These are phyloP conservation scores for Sphagnum fallax DNA, from an alignment of 228 moss, liverwort and hornwort genomes.

Conservation along the genomic window DNA sequence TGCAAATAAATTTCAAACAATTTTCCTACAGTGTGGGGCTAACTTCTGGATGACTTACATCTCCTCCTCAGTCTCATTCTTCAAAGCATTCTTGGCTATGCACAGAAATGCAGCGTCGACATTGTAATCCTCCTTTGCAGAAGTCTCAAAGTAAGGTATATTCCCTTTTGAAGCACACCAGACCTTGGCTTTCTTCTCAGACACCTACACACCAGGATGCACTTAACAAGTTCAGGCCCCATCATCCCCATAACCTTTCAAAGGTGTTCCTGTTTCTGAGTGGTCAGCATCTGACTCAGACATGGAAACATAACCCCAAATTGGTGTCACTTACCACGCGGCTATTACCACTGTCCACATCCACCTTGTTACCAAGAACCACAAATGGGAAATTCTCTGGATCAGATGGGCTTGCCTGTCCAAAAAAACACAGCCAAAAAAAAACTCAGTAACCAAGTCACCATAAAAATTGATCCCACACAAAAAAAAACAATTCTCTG, in stretches of 20 bases:
- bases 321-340: constrained; percentile 18
- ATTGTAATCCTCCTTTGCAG: constrained; percentile 93
- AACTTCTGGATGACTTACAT: constrained; percentile 39
- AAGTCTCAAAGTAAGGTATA: constrained; percentile 94
- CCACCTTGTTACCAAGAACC: constrained; percentile 87
- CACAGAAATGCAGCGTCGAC: constrained; percentile 97
- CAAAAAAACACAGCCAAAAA: background rate
- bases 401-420: constrained; percentile 84
- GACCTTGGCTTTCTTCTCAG: constrained; percentile 93
- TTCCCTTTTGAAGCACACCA: constrained; percentile 94
- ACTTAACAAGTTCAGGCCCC: no score
- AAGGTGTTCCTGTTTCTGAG: no score
- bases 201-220: constrained; percentile 39
- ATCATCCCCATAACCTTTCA: no score
- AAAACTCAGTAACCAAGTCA: no score
- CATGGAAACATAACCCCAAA: no score
- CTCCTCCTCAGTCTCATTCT: constrained; percentile 96
- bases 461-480: no score
- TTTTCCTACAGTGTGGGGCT: background rate
- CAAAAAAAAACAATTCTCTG: background rate
- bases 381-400: constrained; percentile 84
- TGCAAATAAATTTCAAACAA: background rate
- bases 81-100: constrained; percentile 93
- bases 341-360: constrained; percentile 86
- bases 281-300: no score